Evolutionary conservation across 2,329 filamentous ascomycete genomes (phyloP).

Genomic region (Aspergillus viridinutans): DNA sequence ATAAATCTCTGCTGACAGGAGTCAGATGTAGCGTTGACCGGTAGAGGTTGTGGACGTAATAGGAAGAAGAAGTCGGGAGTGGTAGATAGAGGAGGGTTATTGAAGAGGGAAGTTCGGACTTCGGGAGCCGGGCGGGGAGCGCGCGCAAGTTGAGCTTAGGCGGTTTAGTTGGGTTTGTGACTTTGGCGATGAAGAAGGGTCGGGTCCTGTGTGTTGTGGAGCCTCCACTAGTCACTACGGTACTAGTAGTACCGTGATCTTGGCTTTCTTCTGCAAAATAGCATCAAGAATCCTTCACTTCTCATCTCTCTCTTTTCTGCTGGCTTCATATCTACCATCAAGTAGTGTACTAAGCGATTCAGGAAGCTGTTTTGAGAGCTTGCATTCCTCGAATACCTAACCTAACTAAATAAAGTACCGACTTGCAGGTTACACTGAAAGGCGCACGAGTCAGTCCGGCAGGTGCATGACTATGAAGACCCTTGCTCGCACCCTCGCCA

Average conservation of each 20-base stretch:
- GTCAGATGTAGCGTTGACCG: conserved; percentile 1
- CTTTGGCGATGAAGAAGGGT: not conserved
- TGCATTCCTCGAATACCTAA: not conserved
- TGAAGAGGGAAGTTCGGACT: conserved; percentile 26
- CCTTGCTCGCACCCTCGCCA: not conserved
- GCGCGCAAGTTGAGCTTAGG: conserved; percentile 20
- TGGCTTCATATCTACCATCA: not conserved
- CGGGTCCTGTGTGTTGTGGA: not conserved
- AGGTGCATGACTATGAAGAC: conserved; percentile 11
- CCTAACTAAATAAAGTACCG: conserved; percentile 1
- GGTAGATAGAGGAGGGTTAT: conserved; percentile 21
- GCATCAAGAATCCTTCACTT: not conserved
- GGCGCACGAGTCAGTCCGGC: conserved; percentile 17
- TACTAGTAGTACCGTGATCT: not conserved
- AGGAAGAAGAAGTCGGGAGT: conserved; percentile 17
- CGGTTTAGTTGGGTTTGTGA: conserved; percentile 9
- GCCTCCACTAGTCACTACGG: not conserved
- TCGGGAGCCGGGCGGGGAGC: conserved; percentile 32
- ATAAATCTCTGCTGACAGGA: conserved; percentile 13
- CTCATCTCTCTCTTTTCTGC: not conserved
- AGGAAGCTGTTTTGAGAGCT: not conserved
- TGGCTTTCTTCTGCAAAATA: not conserved
- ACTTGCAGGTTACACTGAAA: conserved; percentile 15
- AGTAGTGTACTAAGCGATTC: not conserved
- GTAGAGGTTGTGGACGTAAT: conserved; percentile 3